These are phyloP conservation scores for Drosera spatulata DNA, from an alignment of 179 eudicot species.

Conservation along the genomic window DNA sequence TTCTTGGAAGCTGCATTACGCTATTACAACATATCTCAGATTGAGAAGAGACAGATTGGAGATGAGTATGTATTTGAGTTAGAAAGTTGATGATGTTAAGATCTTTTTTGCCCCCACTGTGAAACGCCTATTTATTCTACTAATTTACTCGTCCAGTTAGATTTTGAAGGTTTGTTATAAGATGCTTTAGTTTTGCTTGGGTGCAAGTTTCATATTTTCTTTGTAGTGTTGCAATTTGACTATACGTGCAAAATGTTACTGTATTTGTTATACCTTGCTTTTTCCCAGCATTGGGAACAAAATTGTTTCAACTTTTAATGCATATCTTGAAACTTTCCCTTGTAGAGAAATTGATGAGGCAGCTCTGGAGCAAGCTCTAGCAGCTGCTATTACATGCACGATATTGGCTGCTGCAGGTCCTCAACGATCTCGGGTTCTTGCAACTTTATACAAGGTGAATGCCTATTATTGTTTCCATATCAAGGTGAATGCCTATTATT, in stretches of 20 bases:
- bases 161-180: too few relatives aligned
- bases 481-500: constrained; percentile 41
- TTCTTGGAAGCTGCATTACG: constrained; percentile 99
- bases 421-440: constrained; percentile 94
- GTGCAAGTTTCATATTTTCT: too few relatives aligned
- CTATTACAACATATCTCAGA: constrained; percentile 92
- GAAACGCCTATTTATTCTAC: too few relatives aligned
- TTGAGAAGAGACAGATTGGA: constrained; percentile 89
- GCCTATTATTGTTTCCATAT: constrained; percentile 3
- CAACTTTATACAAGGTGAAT: constrained; percentile 82
- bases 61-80: constrained; percentile 68
- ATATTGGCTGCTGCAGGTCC: constrained; percentile 99
- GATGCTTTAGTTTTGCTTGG: too few relatives aligned
- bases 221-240: too few relatives aligned
- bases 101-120: neutral
- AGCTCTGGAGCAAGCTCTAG: constrained; percentile 84
- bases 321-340: neutral
- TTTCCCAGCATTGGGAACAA: too few relatives aligned
- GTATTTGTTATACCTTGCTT: too few relatives aligned
- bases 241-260: too few relatives aligned
- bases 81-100: neutral
- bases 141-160: too few relatives aligned
- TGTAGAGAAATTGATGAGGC: constrained; percentile 82
- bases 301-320: too few relatives aligned
- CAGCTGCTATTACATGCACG: constrained; percentile 97